Conservation (phyloP, 352 stramenopile genomes). For the Sclerospora graminicola region DNA sequence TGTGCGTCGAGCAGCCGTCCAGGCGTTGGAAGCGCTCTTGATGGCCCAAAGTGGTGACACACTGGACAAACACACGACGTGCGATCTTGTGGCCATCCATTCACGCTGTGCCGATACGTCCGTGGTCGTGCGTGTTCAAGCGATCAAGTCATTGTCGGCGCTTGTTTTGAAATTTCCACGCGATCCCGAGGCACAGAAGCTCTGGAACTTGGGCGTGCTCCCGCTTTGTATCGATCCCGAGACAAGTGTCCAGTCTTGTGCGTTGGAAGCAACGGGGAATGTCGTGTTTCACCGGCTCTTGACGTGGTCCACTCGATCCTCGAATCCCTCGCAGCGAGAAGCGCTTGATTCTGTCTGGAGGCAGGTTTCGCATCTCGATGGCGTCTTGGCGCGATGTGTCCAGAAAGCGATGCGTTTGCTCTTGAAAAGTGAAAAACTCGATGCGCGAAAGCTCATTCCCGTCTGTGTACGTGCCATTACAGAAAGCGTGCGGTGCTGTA, state of each 20-base stretch:
- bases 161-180: conserved; percentile 63
- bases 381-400: conserved; percentile 61
- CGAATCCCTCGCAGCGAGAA: conserved; percentile 20
- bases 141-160: conserved; percentile 68
- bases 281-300: conserved; percentile 64
- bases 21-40: conserved; percentile 66
- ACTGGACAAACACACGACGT: conserved; percentile 42
- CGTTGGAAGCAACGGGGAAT: conserved; percentile 42
- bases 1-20: conserved; percentile 66
- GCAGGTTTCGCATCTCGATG: conserved; percentile 61
- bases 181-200: conserved; percentile 56
- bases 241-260: conserved; percentile 53
- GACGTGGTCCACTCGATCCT: conserved; percentile 37
- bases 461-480: conserved; percentile 58
- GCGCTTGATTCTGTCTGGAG: conserved; percentile 41
- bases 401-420: conserved; percentile 67
- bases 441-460: conserved; percentile 41
- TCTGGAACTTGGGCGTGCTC: conserved; percentile 83
- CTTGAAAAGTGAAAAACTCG: conserved; percentile 50
- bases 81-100: conserved; percentile 73
- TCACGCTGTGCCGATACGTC: conserved; percentile 63
- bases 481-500: conserved; percentile 31
- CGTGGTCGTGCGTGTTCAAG: conserved; percentile 68
- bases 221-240: conserved; percentile 74
- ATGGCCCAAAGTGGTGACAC: conserved; percentile 30